Evolutionary conservation across 1,284 basidiomycete species (phyloP), one percentile per base, ranked within the genome.

Genomic region (Apiotrichum veenhuisii): DNA sequence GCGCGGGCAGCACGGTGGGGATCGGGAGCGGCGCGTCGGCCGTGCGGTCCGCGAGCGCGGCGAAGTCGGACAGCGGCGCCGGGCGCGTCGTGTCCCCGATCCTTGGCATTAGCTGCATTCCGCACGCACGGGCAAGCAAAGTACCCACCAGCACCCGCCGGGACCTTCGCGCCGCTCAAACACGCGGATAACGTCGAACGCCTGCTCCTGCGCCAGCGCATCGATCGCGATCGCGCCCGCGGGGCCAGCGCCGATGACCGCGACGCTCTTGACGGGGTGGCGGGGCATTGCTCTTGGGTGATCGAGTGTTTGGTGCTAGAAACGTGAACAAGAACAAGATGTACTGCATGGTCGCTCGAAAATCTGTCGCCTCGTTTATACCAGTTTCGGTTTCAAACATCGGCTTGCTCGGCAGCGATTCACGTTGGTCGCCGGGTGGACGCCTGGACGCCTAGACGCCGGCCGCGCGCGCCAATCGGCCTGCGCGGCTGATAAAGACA

Each of bases 141-240:
- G 5, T 4, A 41, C 56, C 33, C 26, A 58, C 81, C 81, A 82
- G 49, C 80, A 79, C 5, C 81, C 81, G 9, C 80, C 80, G 0
- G 79, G 76, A 0, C 69, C 58, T 25, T 67, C 58, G 53, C 82
- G 80, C 15, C 80, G 74, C 59, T 82, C 80, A 51, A 79, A 82
- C 9, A 81, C 57, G 26, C 75, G 76, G 36, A 81, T 79, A 18
- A 54, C 22, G 30, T 58, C 57, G 43, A 58, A 58, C 3, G 47
- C 42, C 15, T 58, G 25, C 33, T 58, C 57, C 12, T 77, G 67
- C 45, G 77, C 77, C 1, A 78, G 79, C 0, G 62, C 64, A 51
- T 70, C 69, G 33, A 62, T 61, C 1, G 67, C 63, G 12, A 67
- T 59, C 0, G 52, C 57, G 5, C 70, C 70, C 2, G 64, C 57